Evolutionary conservation across 768 basidiomycete species (phyloP).

Genomic region (Mrakia frigida): DNA sequence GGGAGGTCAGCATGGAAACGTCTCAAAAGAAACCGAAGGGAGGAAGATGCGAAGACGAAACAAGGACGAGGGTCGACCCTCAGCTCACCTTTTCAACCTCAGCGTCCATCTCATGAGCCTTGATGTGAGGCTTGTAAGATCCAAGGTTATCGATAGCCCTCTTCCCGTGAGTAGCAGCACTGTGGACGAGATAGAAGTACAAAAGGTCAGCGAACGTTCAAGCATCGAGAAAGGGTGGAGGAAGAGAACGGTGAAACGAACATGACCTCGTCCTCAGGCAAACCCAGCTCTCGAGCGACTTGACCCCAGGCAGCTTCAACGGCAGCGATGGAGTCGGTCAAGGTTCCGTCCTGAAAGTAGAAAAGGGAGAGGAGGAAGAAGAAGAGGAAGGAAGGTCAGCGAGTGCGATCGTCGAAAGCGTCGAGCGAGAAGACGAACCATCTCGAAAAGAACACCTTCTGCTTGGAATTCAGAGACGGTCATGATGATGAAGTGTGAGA

Average conservation of each 20-base stretch:
- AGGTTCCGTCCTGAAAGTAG: slow-evolving; percentile 46
- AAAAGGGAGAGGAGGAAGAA: background rate
- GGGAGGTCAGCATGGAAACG: no score
- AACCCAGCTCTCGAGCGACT: slow-evolving; percentile 64
- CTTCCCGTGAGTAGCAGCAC: slow-evolving; percentile 68
- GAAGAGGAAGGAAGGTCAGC: no score
- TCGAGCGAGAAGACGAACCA: slow-evolving; percentile 32
- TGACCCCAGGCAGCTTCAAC: slow-evolving; percentile 72
- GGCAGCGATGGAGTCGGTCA: slow-evolving; percentile 67
- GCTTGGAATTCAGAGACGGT: slow-evolving; percentile 34
- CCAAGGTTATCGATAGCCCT: slow-evolving; percentile 69
- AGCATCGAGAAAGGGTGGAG: background rate
- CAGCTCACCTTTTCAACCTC: slow-evolving; percentile 48
- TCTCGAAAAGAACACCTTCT: slow-evolving; percentile 40
- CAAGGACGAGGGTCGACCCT: no score
- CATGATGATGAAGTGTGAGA: no score
- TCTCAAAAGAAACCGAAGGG: no score
- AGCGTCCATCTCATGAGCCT: slow-evolving; percentile 54
- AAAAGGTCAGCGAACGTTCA: background rate
- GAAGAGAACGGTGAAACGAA: slow-evolving; percentile 41
- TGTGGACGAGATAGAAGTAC: slow-evolving; percentile 42
- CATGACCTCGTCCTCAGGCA: slow-evolving; percentile 49
- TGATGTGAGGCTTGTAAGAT: slow-evolving; percentile 57
- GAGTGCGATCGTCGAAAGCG: background rate
- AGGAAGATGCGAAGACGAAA: no score